Evolutionary conservation across 352 stramenopile genomes (phyloP).

Genomic region (Globisporangium splendens): DNA sequence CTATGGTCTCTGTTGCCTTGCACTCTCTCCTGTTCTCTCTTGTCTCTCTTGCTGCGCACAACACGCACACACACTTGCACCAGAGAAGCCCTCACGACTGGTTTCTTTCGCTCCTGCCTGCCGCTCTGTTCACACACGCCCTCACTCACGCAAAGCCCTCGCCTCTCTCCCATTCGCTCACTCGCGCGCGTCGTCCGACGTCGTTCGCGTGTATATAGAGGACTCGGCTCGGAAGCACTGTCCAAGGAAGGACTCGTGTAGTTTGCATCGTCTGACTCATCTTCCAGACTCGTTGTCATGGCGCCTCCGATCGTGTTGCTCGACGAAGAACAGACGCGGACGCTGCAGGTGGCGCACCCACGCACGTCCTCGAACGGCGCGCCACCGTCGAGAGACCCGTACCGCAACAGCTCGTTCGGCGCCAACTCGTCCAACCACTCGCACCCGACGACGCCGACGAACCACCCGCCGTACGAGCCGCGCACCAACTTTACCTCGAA

Average conservation of each 20-base stretch:
- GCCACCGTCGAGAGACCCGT: neutral
- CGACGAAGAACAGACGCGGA: slow-evolving; percentile 55
- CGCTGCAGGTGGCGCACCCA: slow-evolving; percentile 16
- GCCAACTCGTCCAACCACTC: slow-evolving; percentile 6
- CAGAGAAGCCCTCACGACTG: too few species aligned
- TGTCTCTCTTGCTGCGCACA: too few species aligned
- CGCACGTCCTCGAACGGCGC: slow-evolving; percentile 16
- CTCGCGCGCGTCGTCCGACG: too few species aligned
- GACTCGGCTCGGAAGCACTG: too few species aligned
- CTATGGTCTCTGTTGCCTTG: neutral
- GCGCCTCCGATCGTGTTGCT: slow-evolving; percentile 33
- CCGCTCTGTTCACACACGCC: too few species aligned
- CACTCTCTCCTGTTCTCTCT: too few species aligned
- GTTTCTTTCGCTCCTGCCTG: too few species aligned
- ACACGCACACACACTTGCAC: too few species aligned
- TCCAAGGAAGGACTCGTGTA: neutral
- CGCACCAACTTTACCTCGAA: slow-evolving; percentile 24
- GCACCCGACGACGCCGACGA: slow-evolving; percentile 21
- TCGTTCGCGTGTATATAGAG: too few species aligned
- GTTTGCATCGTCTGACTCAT: neutral
- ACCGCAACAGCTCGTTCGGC: slow-evolving; percentile 11
- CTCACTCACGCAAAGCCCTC: too few species aligned
- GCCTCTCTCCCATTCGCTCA: too few species aligned
- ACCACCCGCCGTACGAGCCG: slow-evolving; percentile 17
- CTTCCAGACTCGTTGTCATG: neutral